phyloP scores from a whole-genome alignment of 2,329 filamentous ascomycete genomes.

The Neospermospora avenae region DNA sequence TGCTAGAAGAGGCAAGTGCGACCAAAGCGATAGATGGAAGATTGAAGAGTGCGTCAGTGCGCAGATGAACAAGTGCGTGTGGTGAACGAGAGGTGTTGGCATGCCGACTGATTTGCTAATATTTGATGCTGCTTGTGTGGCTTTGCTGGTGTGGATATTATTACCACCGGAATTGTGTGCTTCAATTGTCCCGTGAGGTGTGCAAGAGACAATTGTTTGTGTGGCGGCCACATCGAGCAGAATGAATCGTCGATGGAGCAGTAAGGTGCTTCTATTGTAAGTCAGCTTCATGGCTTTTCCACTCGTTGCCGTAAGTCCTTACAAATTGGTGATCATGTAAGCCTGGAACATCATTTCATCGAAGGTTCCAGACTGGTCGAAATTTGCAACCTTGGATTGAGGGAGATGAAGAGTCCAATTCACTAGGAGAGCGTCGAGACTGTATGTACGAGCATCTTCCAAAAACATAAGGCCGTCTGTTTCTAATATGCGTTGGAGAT shows the following conservation, averaged over 20 bases:
- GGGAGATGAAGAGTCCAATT: conserved; percentile 82
- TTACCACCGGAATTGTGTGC: not conserved
- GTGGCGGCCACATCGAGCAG: conserved; percentile 63
- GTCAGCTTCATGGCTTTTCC: not conserved
- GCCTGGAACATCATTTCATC: conserved; percentile 93
- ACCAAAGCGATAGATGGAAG: conserved; percentile 77
- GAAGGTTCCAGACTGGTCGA: conserved; percentile 65
- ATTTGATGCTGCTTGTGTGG: conserved; percentile 72
- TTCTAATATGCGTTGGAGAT: conserved; percentile 71
- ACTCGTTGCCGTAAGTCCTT: conserved; percentile 12
- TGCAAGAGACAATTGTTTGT: conserved; percentile 58
- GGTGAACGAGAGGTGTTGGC: conserved; percentile 65
- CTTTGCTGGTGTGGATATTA: conserved; percentile 66
- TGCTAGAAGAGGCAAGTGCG: conserved; percentile 55
- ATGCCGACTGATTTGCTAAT: conserved; percentile 73
- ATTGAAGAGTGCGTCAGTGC: conserved; percentile 74
- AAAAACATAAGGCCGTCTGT: conserved; percentile 48
- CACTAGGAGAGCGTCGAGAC: conserved; percentile 51
- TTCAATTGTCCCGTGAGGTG: conserved; percentile 41
- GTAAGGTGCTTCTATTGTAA: conserved; percentile 54
- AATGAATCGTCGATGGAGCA: conserved; percentile 75
- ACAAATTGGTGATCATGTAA: conserved; percentile 65
- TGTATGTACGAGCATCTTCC: conserved; percentile 51
- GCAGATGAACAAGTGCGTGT: conserved; percentile 81
- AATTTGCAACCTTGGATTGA: conserved; percentile 62